Conservation (phyloP, 2,329 filamentous ascomycete species). For the Cladosporium sp. region DNA sequence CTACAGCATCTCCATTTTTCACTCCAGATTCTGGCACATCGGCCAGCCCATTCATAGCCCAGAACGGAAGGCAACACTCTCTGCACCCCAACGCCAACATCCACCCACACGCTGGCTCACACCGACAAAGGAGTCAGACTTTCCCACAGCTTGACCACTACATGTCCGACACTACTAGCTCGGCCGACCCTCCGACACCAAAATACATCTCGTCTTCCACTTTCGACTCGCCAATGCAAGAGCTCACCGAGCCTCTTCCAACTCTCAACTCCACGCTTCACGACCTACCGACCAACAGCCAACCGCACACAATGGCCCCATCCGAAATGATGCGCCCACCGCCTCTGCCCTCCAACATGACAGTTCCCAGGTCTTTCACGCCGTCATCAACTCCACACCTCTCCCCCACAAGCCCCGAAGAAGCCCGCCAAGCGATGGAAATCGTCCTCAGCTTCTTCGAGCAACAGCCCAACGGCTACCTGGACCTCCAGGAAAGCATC, state of each 20-base stretch:
- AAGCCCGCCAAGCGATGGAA: conserved; percentile 79
- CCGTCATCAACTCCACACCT: conserved; percentile 40
- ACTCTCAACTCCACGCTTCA: conserved; percentile 47
- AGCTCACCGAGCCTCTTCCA: conserved; percentile 38
- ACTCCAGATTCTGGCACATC: conserved; percentile 71
- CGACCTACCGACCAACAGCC: conserved; percentile 31
- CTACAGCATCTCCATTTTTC: conserved; percentile 76
- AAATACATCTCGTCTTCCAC: conserved; percentile 52
- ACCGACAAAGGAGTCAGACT: conserved; percentile 82
- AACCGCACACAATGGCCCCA: conserved; percentile 33
- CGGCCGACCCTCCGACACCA: conserved; percentile 57
- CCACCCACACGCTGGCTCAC: conserved; percentile 53
- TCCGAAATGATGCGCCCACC: conserved; percentile 51
- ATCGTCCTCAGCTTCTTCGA: conserved; percentile 81
- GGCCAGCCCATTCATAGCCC: conserved; percentile 63
- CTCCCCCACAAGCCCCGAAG: conserved; percentile 77
- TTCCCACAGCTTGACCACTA: conserved; percentile 72
- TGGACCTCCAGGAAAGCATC: conserved; percentile 76
- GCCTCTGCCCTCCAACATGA: conserved; percentile 42
- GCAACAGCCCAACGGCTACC: conserved; percentile 66
- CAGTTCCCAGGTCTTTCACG: conserved; percentile 18
- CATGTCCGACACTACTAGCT: conserved; percentile 48
- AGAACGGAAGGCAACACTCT: conserved; percentile 37
- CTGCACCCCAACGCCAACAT: conserved; percentile 50
- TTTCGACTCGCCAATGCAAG: conserved; percentile 40